These are phyloP conservation scores for Kodamaea fukazawae DNA, from an alignment of 805 yeast genomes.

Conservation along the genomic window DNA sequence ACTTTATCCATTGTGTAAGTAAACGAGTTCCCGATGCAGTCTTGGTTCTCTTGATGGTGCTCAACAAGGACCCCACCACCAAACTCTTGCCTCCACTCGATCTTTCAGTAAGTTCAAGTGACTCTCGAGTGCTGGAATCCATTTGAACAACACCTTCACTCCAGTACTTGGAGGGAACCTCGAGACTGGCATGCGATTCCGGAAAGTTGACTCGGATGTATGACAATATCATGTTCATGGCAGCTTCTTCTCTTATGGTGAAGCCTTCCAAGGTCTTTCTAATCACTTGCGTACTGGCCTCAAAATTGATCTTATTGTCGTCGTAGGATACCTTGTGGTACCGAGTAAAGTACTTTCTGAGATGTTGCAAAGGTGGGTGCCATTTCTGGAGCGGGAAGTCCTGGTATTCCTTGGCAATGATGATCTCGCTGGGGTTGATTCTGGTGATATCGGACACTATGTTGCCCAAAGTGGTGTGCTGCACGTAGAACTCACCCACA, in stretches of 20 bases:
- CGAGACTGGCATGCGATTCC: slow-evolving; percentile 57
- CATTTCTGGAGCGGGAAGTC: slow-evolving; percentile 40
- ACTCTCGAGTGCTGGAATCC: slow-evolving; percentile 75
- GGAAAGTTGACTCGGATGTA: slow-evolving; percentile 77
- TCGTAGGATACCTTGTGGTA: slow-evolving; percentile 38
- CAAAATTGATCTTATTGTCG: slow-evolving; percentile 33
- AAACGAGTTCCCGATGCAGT: slow-evolving; percentile 81
- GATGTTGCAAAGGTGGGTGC: slow-evolving; percentile 45
- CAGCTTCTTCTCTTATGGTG: slow-evolving; percentile 53
- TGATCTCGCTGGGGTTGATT: slow-evolving; percentile 76
- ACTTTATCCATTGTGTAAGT: slow-evolving; percentile 76
- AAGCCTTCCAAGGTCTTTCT: slow-evolving; percentile 33
- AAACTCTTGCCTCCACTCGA: slow-evolving; percentile 44
- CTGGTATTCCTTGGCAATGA: slow-evolving; percentile 51
- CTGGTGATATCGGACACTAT: slow-evolving; percentile 72
- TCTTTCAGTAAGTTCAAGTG: slow-evolving; percentile 69
- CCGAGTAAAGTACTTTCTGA: slow-evolving; percentile 59
- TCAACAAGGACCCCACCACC: slow-evolving; percentile 65
- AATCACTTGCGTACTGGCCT: slow-evolving; percentile 33
- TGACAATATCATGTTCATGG: slow-evolving; percentile 55
- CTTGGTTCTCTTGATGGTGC: slow-evolving; percentile 68
- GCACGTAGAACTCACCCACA: slow-evolving; percentile 73
- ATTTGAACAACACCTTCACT: slow-evolving; percentile 62
- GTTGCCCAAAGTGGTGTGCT: slow-evolving; percentile 57
- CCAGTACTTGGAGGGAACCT: slow-evolving; percentile 59